Conservation (phyloP, 805 yeast genomes). For the Naumovozyma castellii region DNA sequence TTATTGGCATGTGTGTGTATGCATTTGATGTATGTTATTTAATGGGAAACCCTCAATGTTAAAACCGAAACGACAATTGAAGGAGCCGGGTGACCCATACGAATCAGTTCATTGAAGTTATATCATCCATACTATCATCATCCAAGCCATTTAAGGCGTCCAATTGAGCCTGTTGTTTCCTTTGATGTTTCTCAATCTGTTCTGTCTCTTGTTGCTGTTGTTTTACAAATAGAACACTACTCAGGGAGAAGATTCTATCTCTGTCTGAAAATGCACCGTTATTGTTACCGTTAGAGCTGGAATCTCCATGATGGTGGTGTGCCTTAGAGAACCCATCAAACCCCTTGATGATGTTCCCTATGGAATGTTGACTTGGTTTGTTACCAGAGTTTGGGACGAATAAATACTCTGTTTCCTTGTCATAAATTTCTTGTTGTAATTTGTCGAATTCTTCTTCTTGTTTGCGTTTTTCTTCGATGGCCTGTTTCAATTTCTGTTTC, state of each 20-base stretch:
- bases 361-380: slow-evolving; percentile 2
- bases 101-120: background rate
- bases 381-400: slow-evolving; percentile 35
- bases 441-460: slow-evolving; percentile 54
- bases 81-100: background rate
- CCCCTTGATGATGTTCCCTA: slow-evolving; percentile 78
- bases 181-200: background rate
- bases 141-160: background rate
- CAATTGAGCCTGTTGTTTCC: background rate
- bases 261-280: slow-evolving; percentile 46
- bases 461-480: slow-evolving; percentile 49
- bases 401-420: slow-evolving; percentile 68
- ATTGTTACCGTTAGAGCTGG: slow-evolving; percentile 20
- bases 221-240: slow-evolving; percentile 61
- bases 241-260: slow-evolving; percentile 71
- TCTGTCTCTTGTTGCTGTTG: slow-evolving; percentile 38
- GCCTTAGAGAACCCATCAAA: slow-evolving; percentile 68
- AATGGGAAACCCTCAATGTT: too few relatives aligned
- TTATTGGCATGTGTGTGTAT: too few relatives aligned
- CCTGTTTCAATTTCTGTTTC: slow-evolving; percentile 55
- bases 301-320: slow-evolving; percentile 9
- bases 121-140: background rate
- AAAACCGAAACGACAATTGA: background rate
- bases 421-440: slow-evolving; percentile 71
- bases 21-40: too few relatives aligned